Evolutionary conservation across 176 grass and related monocot genomes (phyloP).

Genomic region (Eragrostis nindensis): DNA sequence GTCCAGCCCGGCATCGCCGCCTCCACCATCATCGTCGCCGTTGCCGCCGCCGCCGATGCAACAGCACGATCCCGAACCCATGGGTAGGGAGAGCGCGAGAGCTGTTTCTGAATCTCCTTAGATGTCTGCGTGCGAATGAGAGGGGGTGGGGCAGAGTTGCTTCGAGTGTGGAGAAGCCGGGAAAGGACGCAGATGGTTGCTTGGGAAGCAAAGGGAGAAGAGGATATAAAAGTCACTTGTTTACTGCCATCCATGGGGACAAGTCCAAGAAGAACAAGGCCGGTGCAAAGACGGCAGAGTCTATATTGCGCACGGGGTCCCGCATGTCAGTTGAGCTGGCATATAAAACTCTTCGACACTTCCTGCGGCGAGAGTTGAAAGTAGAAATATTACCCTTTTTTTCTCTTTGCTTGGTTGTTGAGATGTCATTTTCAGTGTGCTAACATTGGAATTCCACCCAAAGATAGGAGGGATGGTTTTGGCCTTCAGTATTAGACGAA

Average conservation of each 20-base stretch:
- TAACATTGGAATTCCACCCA: constrained; percentile 12
- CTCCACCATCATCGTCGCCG: constrained; percentile 24
- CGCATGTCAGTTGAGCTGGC: neutral
- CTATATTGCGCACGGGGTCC: neutral
- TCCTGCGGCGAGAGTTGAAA: neutral
- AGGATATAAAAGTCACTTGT: constrained; percentile 7
- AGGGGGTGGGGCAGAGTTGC: constrained; percentile 6
- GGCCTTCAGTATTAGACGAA: no score
- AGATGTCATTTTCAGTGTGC: neutral
- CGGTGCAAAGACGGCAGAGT: constrained; percentile 1
- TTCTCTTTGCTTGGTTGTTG: neutral
- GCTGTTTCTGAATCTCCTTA: constrained; percentile 17
- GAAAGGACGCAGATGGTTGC: constrained; percentile 40
- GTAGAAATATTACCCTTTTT: neutral
- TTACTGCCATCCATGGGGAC: constrained; percentile 14
- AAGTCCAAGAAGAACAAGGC: neutral
- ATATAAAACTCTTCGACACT: neutral
- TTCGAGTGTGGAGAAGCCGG: neutral
- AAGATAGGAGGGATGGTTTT: neutral
- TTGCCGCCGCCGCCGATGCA: constrained; percentile 43
- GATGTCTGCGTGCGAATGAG: neutral
- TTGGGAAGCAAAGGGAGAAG: constrained; percentile 21
- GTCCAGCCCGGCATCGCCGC: constrained; percentile 18
- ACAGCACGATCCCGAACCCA: constrained; percentile 75
- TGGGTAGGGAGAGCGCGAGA: neutral